A percentile compares a stretch with the other conserved stretches of the same genome.
Conservation (phyloP, 345 rosid genomes). For the Salix udensis region DNA sequence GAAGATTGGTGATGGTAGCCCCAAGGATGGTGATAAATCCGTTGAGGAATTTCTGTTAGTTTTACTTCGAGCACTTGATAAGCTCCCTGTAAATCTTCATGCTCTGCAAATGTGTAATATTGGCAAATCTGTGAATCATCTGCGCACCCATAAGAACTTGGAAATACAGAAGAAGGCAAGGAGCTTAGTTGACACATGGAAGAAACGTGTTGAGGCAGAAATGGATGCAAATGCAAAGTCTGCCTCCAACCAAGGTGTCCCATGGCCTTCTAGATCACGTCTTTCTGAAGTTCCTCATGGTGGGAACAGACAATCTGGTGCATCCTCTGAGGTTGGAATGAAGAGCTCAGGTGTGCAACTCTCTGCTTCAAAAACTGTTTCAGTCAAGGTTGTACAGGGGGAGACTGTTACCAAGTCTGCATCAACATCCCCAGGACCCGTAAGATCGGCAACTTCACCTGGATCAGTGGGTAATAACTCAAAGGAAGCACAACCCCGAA, state of each 20-base stretch:
- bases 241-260: slow-evolving; percentile 52
- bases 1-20: slow-evolving; percentile 65
- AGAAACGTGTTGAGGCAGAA: slow-evolving; percentile 92
- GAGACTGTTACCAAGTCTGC: slow-evolving; percentile 49
- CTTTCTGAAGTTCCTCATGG: slow-evolving; percentile 55
- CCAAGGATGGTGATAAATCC: slow-evolving; percentile 59
- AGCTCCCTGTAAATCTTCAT: slow-evolving; percentile 81
- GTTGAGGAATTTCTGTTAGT: slow-evolving; percentile 70
- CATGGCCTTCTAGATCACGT: slow-evolving; percentile 67
- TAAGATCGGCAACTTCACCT: slow-evolving; percentile 48
- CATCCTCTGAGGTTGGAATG: slow-evolving; percentile 51
- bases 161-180: slow-evolving; percentile 91
- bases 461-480: slow-evolving; percentile 35
- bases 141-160: slow-evolving; percentile 67
- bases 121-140: slow-evolving; percentile 86
- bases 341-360: slow-evolving; percentile 55
- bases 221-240: slow-evolving; percentile 81
- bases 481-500: slow-evolving; percentile 56
- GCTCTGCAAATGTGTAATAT: slow-evolving; percentile 86
- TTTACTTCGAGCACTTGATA: slow-evolving; percentile 84
- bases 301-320: slow-evolving; percentile 51
- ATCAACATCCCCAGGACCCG: slow-evolving; percentile 50
- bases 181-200: slow-evolving; percentile 92
- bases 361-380: slow-evolving; percentile 56
- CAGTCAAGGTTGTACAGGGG: slow-evolving; percentile 46